phyloP scores from a whole-genome alignment of 768 basidiomycete genomes.

The Rhodosporidiobolus odoratus region DNA sequence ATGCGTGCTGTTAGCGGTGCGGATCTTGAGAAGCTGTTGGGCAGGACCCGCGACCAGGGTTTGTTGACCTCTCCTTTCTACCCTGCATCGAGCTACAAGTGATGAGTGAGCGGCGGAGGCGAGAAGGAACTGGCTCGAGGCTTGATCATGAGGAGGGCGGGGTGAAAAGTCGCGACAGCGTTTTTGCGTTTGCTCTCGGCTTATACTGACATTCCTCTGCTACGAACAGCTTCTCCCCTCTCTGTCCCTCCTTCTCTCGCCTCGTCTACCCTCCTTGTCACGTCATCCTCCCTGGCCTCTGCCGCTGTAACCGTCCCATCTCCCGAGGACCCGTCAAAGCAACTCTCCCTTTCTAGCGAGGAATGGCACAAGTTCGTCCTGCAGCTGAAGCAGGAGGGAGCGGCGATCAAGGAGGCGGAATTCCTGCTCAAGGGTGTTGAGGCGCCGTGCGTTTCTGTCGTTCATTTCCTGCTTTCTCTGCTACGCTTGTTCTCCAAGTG shows the following conservation, averaged over 20 bases:
- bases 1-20: slow-evolving; percentile 38
- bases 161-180: too few species aligned
- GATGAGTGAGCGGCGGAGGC: neutral
- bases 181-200: too few species aligned
- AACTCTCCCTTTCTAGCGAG: slow-evolving; percentile 25
- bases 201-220: too few species aligned
- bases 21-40: slow-evolving; percentile 39
- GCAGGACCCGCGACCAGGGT: slow-evolving; percentile 32
- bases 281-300: slow-evolving; percentile 40
- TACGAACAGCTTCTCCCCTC: slow-evolving; percentile 36
- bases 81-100: neutral
- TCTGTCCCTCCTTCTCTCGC: slow-evolving; percentile 42
- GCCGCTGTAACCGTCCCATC: slow-evolving; percentile 51
- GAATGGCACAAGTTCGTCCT: slow-evolving; percentile 68
- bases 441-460: slow-evolving; percentile 72
- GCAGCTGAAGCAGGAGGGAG: slow-evolving; percentile 84
- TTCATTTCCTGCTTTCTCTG: neutral
- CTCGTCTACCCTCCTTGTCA: slow-evolving; percentile 32
- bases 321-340: slow-evolving; percentile 50
- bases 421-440: slow-evolving; percentile 60
- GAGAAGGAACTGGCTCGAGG: neutral
- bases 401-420: slow-evolving; percentile 91
- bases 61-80: neutral
- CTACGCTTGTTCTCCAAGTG: neutral
- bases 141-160: too few species aligned